A percentile compares a stretch with the other conserved stretches of the same genome.
Conservation (phyloP, 129 eudicot species). For the Rutidosis leptorrhynchoides region DNA sequence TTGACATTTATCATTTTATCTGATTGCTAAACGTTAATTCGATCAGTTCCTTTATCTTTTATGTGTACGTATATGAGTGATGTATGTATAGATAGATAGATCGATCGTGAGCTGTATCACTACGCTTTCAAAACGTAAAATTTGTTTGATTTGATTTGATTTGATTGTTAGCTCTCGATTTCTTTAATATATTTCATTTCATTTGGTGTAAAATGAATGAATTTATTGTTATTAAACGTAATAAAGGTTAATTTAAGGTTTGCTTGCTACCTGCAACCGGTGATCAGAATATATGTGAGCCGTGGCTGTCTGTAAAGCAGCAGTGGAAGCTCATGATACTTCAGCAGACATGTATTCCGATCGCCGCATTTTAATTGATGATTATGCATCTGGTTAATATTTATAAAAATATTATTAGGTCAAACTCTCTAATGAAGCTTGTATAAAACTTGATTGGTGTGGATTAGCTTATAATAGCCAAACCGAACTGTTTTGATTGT, state of each 20-base stretch:
- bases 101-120: background rate
- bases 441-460: background rate
- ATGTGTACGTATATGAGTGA: conserved; percentile 22
- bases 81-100: conserved; percentile 14
- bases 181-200: background rate
- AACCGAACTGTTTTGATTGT: background rate
- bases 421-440: background rate
- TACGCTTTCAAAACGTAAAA: background rate
- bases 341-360: background rate
- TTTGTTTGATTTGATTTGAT: conserved; percentile 7
- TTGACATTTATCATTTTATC: background rate
- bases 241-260: background rate
- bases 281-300: background rate
- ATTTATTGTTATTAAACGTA: background rate
- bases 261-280: too few relatives aligned
- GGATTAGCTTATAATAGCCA: background rate
- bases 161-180: background rate
- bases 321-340: background rate
- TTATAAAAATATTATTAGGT: background rate
- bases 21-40: conserved; percentile 10
- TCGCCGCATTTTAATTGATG: background rate
- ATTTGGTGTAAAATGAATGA: background rate
- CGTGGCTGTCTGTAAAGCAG: background rate
- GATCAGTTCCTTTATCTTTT: background rate
- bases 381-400: background rate